A percentile compares a stretch with the other conserved stretches of the same genome.
Evolutionary conservation across 2,329 filamentous ascomycete species (phyloP).

Genomic region (Sordariomycetes sp.): DNA sequence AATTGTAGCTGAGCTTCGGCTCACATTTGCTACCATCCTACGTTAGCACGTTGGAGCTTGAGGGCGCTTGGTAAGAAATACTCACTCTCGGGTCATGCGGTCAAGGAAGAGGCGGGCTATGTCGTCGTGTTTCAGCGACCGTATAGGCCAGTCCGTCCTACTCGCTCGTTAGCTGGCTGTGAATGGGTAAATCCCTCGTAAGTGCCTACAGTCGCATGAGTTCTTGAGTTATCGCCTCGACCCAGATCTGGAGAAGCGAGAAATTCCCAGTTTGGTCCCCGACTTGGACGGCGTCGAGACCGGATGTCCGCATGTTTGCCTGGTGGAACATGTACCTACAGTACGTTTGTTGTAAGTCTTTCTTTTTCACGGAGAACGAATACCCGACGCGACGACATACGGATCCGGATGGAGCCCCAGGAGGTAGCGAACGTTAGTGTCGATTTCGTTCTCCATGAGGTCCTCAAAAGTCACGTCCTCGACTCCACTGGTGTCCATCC

Average conservation of each 20-base stretch:
- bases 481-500: conserved; percentile 46
- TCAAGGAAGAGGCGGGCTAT: conserved; percentile 34
- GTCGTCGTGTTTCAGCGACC: conserved; percentile 24
- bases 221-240: conserved; percentile 39
- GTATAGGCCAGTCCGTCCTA: conserved; percentile 12
- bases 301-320: conserved; percentile 41
- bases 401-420: conserved; percentile 40
- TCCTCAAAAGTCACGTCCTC: conserved; percentile 33
- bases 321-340: conserved; percentile 50
- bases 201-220: conserved; percentile 27
- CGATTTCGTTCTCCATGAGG: conserved; percentile 34
- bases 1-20: conserved; percentile 31
- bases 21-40: conserved; percentile 19
- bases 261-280: conserved; percentile 30
- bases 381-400: too few relatives aligned
- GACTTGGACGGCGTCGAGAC: conserved; percentile 29
- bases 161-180: neutral
- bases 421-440: conserved; percentile 40
- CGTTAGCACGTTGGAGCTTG: neutral
- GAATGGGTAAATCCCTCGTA: neutral
- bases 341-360: too few relatives aligned
- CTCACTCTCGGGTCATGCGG: conserved; percentile 34
- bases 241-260: conserved; percentile 43
- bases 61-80: neutral
- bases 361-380: too few relatives aligned